Evolutionary conservation across 257 asterid species (phyloP), one percentile per base, ranked within the genome.

Genomic region (Osmanthus fragrans): DNA sequence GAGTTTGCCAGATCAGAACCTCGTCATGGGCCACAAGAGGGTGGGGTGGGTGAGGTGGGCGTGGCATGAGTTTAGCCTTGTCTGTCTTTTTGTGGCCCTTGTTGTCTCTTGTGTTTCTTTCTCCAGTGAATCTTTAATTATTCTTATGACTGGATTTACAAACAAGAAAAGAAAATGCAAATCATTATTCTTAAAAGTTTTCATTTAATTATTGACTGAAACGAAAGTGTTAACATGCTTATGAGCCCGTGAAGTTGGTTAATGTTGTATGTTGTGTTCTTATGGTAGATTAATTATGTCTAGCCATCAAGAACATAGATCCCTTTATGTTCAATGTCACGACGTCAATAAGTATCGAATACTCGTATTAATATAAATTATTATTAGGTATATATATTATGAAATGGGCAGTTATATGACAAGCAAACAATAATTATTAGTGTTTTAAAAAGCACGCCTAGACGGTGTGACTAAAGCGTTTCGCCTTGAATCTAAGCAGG

Each of bases 1-100:
- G 77, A 81, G 86, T 66, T 84, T 85, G 97, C 97, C 98, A 93
- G 94, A 89, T 93, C 97, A 91, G 88, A 82, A 82, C 92, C 92
- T 89, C 81, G 74, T 15, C 7, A 3, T 67, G 84, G 84, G 39
- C 85, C 85, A 75, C 78, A 63, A 33, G 0, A 5, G n/a, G 73
- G 25, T 8, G 30, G 32, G 47, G 76, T 37, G 74, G 65, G 82
- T 68, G 36, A 65, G 63, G 6, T 15, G 65, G 75, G 69, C 7
- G 36, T 63, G 9, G 21, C 19, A 9, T 63, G 4, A 11, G 34
- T 76, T 66, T 30, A 69, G 70, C 51, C 72, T 64, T 42, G 37
- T 79, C 70, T 81, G 86, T 78, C 71, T 73, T 80, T 58, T 51
- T 32, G 82, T 83, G 91, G 89, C 85, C 91, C 88, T 83, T 74